Evolutionary conservation across 2,329 filamentous ascomycete genomes (phyloP).

Genomic region (Pyricularia grisea): DNA sequence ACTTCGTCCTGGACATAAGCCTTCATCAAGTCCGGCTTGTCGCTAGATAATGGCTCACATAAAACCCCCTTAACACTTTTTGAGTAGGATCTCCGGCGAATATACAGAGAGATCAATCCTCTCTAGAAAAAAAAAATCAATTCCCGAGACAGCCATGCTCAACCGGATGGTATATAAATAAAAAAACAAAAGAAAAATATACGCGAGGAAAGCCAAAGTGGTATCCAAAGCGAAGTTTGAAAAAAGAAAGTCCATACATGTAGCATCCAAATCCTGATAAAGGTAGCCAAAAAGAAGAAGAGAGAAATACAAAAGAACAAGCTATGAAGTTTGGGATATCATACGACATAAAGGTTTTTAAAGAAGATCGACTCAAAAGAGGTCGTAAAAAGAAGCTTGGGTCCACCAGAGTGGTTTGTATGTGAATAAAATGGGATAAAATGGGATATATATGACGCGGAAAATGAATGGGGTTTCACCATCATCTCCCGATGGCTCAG

Average conservation of each 20-base stretch:
- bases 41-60: too few species aligned
- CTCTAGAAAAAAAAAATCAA: not conserved
- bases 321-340: not conserved
- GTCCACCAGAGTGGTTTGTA: not conserved
- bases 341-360: not conserved
- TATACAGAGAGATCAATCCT: not conserved
- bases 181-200: not conserved
- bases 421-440: not conserved
- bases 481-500: constrained; percentile 16
- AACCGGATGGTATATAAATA: not conserved
- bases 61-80: not conserved
- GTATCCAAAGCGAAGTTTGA: constrained; percentile 3
- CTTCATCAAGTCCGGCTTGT: too few species aligned
- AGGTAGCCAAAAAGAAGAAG: not conserved
- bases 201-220: constrained; percentile 1
- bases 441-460: not conserved
- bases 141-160: not conserved
- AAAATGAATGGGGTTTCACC: not conserved
- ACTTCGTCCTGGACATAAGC: not conserved
- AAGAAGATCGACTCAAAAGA: not conserved
- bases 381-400: not conserved
- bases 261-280: not conserved
- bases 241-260: constrained; percentile 3
- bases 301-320: not conserved
- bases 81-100: not conserved